Conservation (phyloP, 2,329 filamentous ascomycete genomes). For the Acarospora socialis region DNA sequence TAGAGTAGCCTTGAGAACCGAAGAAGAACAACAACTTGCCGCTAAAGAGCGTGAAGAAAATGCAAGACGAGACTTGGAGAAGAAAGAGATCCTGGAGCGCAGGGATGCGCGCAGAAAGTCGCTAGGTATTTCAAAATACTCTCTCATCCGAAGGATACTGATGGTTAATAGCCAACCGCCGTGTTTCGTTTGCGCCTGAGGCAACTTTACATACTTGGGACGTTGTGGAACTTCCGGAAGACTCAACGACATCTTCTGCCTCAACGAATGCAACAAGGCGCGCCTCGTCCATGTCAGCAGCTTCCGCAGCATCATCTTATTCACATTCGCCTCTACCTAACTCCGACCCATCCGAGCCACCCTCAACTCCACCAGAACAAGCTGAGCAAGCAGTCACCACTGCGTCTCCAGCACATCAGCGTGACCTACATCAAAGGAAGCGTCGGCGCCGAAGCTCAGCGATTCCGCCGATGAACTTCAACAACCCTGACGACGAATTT, state of each 20-base stretch:
- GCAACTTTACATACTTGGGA: constrained; percentile 96
- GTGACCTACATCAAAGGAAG: constrained; percentile 42
- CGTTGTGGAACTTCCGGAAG: constrained; percentile 75
- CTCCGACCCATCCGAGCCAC: constrained; percentile 40
- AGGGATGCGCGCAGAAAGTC: constrained; percentile 86
- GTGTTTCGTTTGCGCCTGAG: constrained; percentile 94
- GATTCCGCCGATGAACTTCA: constrained; percentile 49
- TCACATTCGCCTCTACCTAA: constrained; percentile 21
- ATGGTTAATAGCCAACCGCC: constrained; percentile 50
- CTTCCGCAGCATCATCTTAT: constrained; percentile 19
- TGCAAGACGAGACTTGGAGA: constrained; percentile 44
- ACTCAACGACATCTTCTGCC: constrained; percentile 63
- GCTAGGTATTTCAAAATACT: constrained; percentile 38
- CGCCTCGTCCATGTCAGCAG: constrained; percentile 44
- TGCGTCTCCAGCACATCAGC: constrained; percentile 51
- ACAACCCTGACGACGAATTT: constrained; percentile 50
- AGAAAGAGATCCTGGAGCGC: constrained; percentile 49
- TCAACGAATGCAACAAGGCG: constrained; percentile 63
- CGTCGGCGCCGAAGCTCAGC: constrained; percentile 49
- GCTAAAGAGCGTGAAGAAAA: constrained; percentile 55
- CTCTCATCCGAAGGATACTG: constrained; percentile 1
- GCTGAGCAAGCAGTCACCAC: constrained; percentile 41
- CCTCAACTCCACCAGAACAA: constrained; percentile 49
- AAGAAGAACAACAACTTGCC: constrained; percentile 57
- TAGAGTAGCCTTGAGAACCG: constrained; percentile 51